Evolutionary conservation across 2,329 filamentous ascomycete genomes (phyloP).

Genomic region (Stemphylium vesicarium): DNA sequence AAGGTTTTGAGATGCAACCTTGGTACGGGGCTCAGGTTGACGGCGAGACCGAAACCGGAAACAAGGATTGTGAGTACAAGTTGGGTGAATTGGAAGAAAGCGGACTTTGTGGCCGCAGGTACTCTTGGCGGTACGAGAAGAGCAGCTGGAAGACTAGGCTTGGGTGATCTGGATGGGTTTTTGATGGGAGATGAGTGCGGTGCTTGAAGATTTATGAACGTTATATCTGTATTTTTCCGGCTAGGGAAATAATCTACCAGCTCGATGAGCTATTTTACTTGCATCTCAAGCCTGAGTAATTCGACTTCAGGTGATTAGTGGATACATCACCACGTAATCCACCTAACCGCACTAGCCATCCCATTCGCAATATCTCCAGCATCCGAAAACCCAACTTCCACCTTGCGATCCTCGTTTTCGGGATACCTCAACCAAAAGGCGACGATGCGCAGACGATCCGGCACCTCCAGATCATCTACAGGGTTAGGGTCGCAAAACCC

Average conservation of each 20-base stretch:
- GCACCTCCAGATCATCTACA: constrained; percentile 22
- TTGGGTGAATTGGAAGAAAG: constrained; percentile 34
- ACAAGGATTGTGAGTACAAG: constrained; percentile 30
- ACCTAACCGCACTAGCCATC: constrained; percentile 17
- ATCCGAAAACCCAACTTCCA: constrained; percentile 30
- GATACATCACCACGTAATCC: constrained; percentile 13
- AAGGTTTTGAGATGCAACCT: constrained; percentile 23
- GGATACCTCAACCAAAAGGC: constrained; percentile 28
- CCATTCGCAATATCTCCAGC: constrained; percentile 22
- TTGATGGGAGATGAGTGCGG: neutral
- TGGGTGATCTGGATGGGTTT: constrained; percentile 11
- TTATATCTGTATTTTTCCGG: neutral
- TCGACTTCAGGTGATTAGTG: no score
- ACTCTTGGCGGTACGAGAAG: neutral
- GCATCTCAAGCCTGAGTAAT: no score
- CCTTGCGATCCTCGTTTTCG: constrained; percentile 21
- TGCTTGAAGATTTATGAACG: neutral
- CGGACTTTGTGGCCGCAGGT: neutral
- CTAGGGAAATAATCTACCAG: neutral
- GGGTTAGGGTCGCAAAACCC: neutral
- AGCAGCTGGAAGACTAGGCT: constrained; percentile 1
- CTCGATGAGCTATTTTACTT: neutral
- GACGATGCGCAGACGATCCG: constrained; percentile 28
- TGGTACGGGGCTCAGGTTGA: constrained; percentile 22
- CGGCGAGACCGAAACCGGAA: constrained; percentile 23